These are phyloP conservation scores for Hanseniaspora uvarum DNA, from an alignment of 1,139 yeast genomes.

Conservation along the genomic window DNA sequence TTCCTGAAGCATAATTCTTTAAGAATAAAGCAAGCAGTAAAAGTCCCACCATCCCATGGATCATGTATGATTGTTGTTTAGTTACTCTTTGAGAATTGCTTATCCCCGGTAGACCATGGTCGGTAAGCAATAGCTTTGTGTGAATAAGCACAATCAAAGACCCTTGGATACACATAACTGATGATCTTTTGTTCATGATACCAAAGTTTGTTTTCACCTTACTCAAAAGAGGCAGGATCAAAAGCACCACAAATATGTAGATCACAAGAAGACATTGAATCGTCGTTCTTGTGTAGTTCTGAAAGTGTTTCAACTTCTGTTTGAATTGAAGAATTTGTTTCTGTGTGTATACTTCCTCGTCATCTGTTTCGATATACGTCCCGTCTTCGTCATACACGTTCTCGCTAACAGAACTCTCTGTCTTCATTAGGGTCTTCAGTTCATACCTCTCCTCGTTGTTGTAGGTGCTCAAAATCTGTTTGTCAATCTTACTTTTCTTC, in stretches of 20 bases:
- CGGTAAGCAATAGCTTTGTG: slow-evolving; percentile 2
- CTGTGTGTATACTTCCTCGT: not conserved
- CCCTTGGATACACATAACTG: slow-evolving; percentile 10
- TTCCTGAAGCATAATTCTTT: not conserved
- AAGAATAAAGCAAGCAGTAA: not conserved
- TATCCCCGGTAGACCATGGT: slow-evolving; percentile 9
- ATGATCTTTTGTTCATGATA: slow-evolving; percentile 1
- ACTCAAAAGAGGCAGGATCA: slow-evolving; percentile 1
- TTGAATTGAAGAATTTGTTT: slow-evolving; percentile 9
- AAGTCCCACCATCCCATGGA: not conserved
- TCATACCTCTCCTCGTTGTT: slow-evolving; percentile 11
- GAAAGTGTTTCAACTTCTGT: slow-evolving; percentile 7
- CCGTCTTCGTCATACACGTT: slow-evolving; percentile 3
- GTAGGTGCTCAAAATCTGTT: not conserved
- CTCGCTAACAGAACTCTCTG: not conserved
- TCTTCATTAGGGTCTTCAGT: not conserved
- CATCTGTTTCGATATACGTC: not conserved
- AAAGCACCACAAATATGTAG: not conserved
- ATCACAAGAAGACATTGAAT: slow-evolving; percentile 1
- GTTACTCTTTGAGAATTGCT: slow-evolving; percentile 10
- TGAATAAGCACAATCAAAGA: slow-evolving; percentile 14
- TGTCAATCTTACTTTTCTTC: slow-evolving; percentile 9
- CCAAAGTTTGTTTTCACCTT: not conserved
- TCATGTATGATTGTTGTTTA: slow-evolving; percentile 2
- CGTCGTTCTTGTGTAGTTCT: slow-evolving; percentile 6